Percentiles rank a stretch among this genome's conserved stretches.
These are phyloP conservation scores for Ceratobasidium papillatum DNA, from an alignment of 1,284 basidiomycete species.

Conservation along the genomic window DNA sequence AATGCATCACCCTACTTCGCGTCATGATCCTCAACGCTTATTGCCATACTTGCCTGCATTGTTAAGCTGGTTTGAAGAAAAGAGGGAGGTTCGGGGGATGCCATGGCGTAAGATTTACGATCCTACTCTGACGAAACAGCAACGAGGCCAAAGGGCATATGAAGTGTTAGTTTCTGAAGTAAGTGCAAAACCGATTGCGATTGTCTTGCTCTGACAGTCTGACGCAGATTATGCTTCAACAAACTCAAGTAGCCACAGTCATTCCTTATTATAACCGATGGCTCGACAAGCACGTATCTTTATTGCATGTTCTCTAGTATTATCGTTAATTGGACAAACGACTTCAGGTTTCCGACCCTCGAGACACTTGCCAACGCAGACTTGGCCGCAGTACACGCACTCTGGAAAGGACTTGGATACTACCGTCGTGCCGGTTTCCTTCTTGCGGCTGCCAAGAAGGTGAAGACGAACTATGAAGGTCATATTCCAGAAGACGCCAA, in stretches of 20 bases:
- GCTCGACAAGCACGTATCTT: conserved; percentile 69
- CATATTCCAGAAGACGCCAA: conserved; percentile 81
- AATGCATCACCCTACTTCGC: conserved; percentile 20
- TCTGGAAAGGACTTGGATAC: conserved; percentile 93
- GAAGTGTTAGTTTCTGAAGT: conserved; percentile 60
- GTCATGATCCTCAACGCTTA: conserved; percentile 33
- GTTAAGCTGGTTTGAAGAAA: conserved; percentile 69
- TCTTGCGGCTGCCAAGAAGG: conserved; percentile 79
- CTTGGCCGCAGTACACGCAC: conserved; percentile 84
- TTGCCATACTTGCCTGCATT: conserved; percentile 45
- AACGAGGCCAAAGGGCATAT: conserved; percentile 77
- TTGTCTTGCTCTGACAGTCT: conserved; percentile 65
- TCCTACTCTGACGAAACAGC: conserved; percentile 59
- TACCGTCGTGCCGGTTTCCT: conserved; percentile 88
- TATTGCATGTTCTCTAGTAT: conserved; percentile 30
- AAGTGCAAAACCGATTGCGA: conserved; percentile 24
- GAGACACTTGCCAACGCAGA: conserved; percentile 75
- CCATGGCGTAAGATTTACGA: conserved; percentile 84
- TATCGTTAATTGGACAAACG: not conserved
- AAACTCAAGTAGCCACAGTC: conserved; percentile 91
- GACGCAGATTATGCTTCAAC: conserved; percentile 97
- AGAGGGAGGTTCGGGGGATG: conserved; percentile 75
- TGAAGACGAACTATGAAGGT: conserved; percentile 71
- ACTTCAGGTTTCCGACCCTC: conserved; percentile 83
- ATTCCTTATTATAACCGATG: conserved; percentile 89